Conservation (phyloP, 257 asterid species). For the Nyctanthes arbortristis region DNA sequence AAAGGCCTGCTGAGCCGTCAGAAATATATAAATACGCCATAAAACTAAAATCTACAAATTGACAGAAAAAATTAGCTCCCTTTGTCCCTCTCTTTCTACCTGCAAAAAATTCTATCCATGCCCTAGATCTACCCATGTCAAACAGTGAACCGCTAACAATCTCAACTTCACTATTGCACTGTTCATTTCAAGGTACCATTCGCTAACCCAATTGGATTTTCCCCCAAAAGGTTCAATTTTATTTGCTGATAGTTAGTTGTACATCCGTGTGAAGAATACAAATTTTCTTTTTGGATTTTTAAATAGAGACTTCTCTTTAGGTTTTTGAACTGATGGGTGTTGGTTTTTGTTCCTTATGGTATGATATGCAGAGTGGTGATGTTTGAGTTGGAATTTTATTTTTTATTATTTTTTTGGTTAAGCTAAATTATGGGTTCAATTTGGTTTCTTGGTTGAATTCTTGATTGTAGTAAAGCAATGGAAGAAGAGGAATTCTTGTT, state of each 20-base stretch:
- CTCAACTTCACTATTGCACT: slow-evolving; percentile 25
- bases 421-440: slow-evolving; percentile 39
- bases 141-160: slow-evolving; percentile 29
- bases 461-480: slow-evolving; percentile 32
- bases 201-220: slow-evolving; percentile 27
- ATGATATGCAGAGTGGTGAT: slow-evolving; percentile 17
- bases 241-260: neutral
- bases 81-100: slow-evolving; percentile 21
- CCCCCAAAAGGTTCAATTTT: slow-evolving; percentile 23
- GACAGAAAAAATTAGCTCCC: slow-evolving; percentile 27
- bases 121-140: slow-evolving; percentile 74
- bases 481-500: slow-evolving; percentile 47
- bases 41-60: slow-evolving; percentile 17
- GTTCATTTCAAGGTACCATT: slow-evolving; percentile 32
- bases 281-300: neutral
- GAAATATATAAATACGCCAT: slow-evolving; percentile 30
- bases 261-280: neutral
- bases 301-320: neutral
- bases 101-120: slow-evolving; percentile 27
- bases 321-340: slow-evolving; percentile 19
- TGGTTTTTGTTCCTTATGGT: slow-evolving; percentile 15
- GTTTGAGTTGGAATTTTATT: slow-evolving; percentile 35
- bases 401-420: slow-evolving; percentile 16
- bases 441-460: slow-evolving; percentile 29
- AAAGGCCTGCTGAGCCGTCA: slow-evolving; percentile 35